Base-by-base conservation (phyloP, 495 filamentous ascomycete genomes). In the Xylaria curta region DNA sequence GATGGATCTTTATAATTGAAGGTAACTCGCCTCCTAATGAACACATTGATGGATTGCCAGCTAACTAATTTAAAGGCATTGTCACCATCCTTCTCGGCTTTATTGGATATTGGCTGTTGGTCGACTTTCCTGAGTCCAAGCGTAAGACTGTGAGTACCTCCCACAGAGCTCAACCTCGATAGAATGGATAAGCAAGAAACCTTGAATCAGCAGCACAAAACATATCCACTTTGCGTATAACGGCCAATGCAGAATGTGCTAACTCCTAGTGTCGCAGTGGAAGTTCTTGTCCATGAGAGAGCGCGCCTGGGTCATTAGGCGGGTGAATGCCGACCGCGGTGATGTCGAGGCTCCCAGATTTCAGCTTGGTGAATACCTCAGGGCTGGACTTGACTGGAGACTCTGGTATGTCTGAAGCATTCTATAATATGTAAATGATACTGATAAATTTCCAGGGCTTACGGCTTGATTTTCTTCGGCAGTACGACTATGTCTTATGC, bases 1-100 rank as follows among this genome's bases (percentile, higher is more conserved):
- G 87, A 70, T 90, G 88, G 88, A 84, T 86, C 42, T 89, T 90
- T 72, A 86, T 90, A 67, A 81, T 89, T 7, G 85, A 89, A 73
- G 86, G 91, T 76, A 75, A 13, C 15, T 60, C 40, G 28, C 24
- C 8, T 49, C 36, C 4, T 33, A 0, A 2, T 12, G 56, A 33
- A n/a, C n/a, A 15, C 15, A 31, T 1, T 42, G 2, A 13, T 17
- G 10, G 36, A 12, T 62, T 24, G 67, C 63, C 47, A 17, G 58
- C 68, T 70, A 54, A 75, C 56, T 0, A 59, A 65, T 64, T 12
- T 10, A 21, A 40, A 79, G 77, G 68, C 40, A 56, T 76, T n/a
- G 79, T 87, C 44, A 87, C 85, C 12, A 80, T 81, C 0, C 63
- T 76, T 1, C 80, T 86, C 26, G 81, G 82, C 17, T 73, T 86